Conservation (phyloP, 176 grass and related monocot genomes). For the Dendrocalamus sinicus region DNA sequence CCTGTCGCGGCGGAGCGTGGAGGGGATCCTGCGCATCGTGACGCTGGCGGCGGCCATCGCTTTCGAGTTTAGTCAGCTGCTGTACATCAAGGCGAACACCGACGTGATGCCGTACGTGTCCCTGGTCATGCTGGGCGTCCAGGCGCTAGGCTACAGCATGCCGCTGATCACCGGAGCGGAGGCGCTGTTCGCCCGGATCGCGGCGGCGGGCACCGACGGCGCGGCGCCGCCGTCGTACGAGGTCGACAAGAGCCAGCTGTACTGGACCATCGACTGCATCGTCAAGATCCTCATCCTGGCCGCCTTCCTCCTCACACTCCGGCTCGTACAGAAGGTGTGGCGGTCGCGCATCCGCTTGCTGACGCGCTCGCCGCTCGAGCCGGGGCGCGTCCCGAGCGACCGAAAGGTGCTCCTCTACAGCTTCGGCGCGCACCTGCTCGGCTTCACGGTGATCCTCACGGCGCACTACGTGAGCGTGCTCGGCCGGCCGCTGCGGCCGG, state of each 20-base stretch:
- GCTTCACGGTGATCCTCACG: constrained; percentile 60
- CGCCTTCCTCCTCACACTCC: constrained; percentile 72
- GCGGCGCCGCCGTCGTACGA: constrained; percentile 52
- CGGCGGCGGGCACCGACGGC: constrained; percentile 26
- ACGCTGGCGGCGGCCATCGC: constrained; percentile 70
- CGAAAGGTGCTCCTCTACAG: constrained; percentile 57
- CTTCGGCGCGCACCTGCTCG: constrained; percentile 55
- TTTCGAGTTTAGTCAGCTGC: constrained; percentile 62
- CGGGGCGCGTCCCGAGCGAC: constrained; percentile 76
- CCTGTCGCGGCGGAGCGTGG: constrained; percentile 73
- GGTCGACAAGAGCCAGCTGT: constrained; percentile 67
- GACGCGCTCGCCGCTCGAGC: constrained; percentile 76
- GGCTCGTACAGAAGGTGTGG: constrained; percentile 85
- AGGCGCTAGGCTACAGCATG: constrained; percentile 81
- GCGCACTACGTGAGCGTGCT: constrained; percentile 63
- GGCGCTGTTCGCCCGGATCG: constrained; percentile 75
- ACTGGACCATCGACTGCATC: constrained; percentile 76
- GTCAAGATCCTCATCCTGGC: constrained; percentile 82
- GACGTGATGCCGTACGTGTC: constrained; percentile 72
- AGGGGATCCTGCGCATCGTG: constrained; percentile 74
- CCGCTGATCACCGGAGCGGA: constrained; percentile 84
- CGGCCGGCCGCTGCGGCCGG: constrained; percentile 52
- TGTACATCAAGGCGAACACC: constrained; percentile 69
- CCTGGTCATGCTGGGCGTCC: constrained; percentile 80
- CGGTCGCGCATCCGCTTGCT: constrained; percentile 80